Conservation (phyloP, 2,329 filamentous ascomycete genomes). For the Trichoderma cornu-damae region DNA sequence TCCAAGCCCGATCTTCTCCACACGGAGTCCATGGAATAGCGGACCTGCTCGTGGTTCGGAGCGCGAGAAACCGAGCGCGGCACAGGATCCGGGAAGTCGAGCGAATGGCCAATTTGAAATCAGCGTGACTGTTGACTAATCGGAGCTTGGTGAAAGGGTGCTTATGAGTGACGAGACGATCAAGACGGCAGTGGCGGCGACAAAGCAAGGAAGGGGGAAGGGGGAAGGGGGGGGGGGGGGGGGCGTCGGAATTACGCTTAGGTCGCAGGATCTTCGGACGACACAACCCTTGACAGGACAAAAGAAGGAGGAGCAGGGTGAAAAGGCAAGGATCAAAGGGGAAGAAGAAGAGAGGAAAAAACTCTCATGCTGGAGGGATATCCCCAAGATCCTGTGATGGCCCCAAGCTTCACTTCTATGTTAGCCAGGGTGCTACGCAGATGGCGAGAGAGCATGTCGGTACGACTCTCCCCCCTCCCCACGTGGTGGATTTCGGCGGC, state of each 20-base stretch:
- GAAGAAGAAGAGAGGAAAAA: not conserved
- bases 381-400: not conserved
- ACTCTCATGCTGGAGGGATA: not conserved
- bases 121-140: constrained; percentile 2
- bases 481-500: not conserved
- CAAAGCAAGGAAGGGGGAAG: not conserved
- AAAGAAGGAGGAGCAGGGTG: not conserved
- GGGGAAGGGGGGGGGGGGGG: not conserved
- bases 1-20: not conserved
- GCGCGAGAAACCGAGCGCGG: not conserved
- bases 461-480: not conserved
- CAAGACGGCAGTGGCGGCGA: too few relatives aligned
- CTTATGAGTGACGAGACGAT: not conserved
- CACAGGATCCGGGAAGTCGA: not conserved
- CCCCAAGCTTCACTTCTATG: not conserved
- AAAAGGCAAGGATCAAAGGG: not conserved
- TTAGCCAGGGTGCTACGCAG: not conserved
- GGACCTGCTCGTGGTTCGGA: not conserved
- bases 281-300: not conserved
- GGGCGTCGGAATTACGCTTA: not conserved
- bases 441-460: not conserved
- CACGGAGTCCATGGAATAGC: not conserved
- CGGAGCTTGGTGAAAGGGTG: not conserved
- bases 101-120: not conserved
- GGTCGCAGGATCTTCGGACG: not conserved